Percentiles rank a stretch among this genome's conserved stretches.
Conservation (phyloP, 495 filamentous ascomycete genomes). For the Neurospora tetraspora region DNA sequence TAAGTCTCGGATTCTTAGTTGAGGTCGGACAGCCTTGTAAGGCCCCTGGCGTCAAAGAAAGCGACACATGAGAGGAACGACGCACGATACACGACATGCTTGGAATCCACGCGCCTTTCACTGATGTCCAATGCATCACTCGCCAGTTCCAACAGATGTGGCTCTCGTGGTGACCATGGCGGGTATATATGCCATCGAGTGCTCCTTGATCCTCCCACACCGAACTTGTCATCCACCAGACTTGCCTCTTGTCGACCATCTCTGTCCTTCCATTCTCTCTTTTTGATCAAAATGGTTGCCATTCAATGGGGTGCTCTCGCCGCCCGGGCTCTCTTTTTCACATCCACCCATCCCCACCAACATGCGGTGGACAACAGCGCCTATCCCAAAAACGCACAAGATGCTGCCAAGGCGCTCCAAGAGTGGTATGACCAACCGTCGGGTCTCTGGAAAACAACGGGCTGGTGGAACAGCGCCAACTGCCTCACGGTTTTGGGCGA, state of each 20-base stretch:
- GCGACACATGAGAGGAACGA: neutral
- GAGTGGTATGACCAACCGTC: slow-evolving; percentile 50
- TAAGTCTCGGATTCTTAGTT: neutral
- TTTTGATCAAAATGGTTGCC: slow-evolving; percentile 18
- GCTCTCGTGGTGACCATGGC: neutral
- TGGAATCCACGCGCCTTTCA: neutral
- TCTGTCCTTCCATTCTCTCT: neutral
- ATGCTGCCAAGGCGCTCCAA: slow-evolving; percentile 44
- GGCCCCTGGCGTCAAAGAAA: neutral
- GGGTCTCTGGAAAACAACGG: slow-evolving; percentile 55
- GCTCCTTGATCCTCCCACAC: neutral
- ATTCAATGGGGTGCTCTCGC: slow-evolving; percentile 25
- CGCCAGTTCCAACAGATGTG: neutral
- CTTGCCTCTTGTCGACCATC: neutral
- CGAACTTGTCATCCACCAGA: neutral
- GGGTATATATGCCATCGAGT: neutral
- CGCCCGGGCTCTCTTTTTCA: slow-evolving; percentile 27
- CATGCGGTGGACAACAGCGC: slow-evolving; percentile 4
- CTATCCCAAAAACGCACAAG: slow-evolving; percentile 32
- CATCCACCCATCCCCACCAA: slow-evolving; percentile 17
- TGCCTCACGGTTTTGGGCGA: slow-evolving; percentile 54
- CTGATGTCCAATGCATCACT: neutral
- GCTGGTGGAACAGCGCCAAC: slow-evolving; percentile 75
- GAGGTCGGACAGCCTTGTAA: slow-evolving; percentile 1
- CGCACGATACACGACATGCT: neutral